Percentiles rank a stretch among this genome's conserved stretches.
Evolutionary conservation across 1,139 yeast genomes (phyloP).

Genomic region (Geotrichum bryndzae): DNA sequence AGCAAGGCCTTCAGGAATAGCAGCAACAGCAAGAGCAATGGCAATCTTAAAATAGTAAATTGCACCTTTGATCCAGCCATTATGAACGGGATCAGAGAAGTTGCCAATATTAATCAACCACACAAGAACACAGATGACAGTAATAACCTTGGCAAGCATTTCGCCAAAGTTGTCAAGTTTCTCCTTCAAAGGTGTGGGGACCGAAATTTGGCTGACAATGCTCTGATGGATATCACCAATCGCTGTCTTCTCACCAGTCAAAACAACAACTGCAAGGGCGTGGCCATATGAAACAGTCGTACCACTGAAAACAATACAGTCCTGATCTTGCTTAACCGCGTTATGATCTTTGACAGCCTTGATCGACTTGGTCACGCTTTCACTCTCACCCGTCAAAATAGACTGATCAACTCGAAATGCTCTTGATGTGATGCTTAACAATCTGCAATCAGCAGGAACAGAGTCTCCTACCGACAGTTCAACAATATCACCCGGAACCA

Average conservation of each 20-base stretch:
- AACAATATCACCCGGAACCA: conserved; percentile 47
- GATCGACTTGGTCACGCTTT: conserved; percentile 39
- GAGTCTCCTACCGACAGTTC: conserved; percentile 44
- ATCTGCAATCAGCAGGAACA: conserved; percentile 45
- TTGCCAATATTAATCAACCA: conserved; percentile 41
- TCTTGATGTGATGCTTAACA: conserved; percentile 33
- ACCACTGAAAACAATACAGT: conserved; percentile 44
- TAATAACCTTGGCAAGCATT: conserved; percentile 39
- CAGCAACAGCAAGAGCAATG: conserved; percentile 47
- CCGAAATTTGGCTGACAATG: conserved; percentile 33
- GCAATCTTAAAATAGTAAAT: conserved; percentile 48
- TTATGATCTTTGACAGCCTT: conserved; percentile 27
- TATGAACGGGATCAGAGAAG: conserved; percentile 40
- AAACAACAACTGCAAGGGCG: conserved; percentile 41
- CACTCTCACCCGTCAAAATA: conserved; percentile 46
- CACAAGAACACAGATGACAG: conserved; percentile 41
- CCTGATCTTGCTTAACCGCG: conserved; percentile 44
- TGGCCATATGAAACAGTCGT: conserved; percentile 45
- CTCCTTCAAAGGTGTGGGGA: conserved; percentile 35
- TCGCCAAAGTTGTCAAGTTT: conserved; percentile 39
- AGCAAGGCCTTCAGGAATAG: conserved; percentile 47
- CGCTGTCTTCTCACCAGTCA: conserved; percentile 43
- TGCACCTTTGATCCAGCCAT: conserved; percentile 41
- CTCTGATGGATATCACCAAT: conserved; percentile 44
- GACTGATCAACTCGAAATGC: conserved; percentile 46